Evolutionary conservation across 2,329 filamentous ascomycete genomes (phyloP), one percentile per base, ranked within the genome.

Genomic region (Ascomycota sp.): DNA sequence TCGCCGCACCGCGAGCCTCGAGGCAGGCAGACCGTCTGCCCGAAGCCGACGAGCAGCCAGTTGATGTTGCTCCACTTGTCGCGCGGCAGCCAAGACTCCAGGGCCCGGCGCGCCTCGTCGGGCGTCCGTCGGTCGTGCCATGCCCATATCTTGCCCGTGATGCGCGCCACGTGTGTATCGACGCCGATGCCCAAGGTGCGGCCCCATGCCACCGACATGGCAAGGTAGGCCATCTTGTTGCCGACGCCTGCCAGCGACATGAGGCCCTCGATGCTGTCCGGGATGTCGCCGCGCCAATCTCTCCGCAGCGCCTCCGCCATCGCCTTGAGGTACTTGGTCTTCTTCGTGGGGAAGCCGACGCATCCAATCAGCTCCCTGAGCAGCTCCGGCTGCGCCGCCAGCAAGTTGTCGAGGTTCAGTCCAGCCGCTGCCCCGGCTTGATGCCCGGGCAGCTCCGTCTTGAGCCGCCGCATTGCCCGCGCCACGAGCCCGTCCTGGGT

Each of bases 21-120:
- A 1, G 83, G 82, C 37, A 82, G 56, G 47, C 85, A 94, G 15
- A 89, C 71, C 1, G 73, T 80, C 62, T 94, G 85, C 0, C 85
- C 85, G 36, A 92, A 62, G 1, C 85, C 85, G 21, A 94, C 85
- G 24, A 94, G 63, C 50, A 93, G 53, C 55, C 75, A 73, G 51
- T 94, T 94, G 49, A 94, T 91, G 52, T 92, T 81, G 50, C 80
- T 77, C 85, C 85, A 94, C 43, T 69, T 72, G 30, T 92, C 80
- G 35, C 53, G 65, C 3, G 85, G 85, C 41, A 94, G 57, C 85
- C 85, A 94, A 11, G 62, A 62, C 56, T 94, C 69, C 34, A 94
- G 59, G 22, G 71, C 69, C 31, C 62, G 55, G 26, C 85, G 63
- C 20, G 85, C 92, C 47, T 80, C 77, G 56, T 94, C 85, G 0